Evolutionary conservation across 2,329 filamentous ascomycete genomes (phyloP), one percentile per base, ranked within the genome.

Genomic region (Ceratocystis eucalypticola): DNA sequence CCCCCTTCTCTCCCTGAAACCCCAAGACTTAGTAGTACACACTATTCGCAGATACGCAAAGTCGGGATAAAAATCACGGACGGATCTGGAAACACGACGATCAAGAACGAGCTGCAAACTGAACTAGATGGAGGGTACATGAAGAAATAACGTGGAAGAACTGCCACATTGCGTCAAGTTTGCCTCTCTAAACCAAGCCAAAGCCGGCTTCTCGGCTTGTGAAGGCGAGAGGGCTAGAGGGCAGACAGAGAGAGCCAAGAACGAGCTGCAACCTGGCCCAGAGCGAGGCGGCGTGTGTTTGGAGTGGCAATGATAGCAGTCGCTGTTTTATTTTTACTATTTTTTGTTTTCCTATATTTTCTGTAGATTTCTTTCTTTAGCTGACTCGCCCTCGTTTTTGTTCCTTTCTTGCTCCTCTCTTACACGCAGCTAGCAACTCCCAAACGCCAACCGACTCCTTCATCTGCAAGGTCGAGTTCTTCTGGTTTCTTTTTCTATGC

Each of bases 391-490:
- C 22, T 63, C 25, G 20, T 50, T n/a, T 20, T 63, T 30, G 46
- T 63, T 7, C 28, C 10, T 12, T 30, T n/a, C 10, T n/a, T n/a
- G 15, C 10, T 53, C n/a, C 17, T 25, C n/a, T n/a, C 48, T 25
- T n/a, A 55, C 20, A 5, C 61, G 45, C 28, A 44, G 44, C 37
- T 10, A 62, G 28, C 61, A 20, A 22, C 37, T 28, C 22, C 22
- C 44, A 63, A 63, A 63, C 61, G 61, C 61, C 44, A 63, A 50
- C 62, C 62, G 28, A 30, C 25, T 48, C 62, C 28, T 53, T 53
- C 62, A 48, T 53, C 61, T 48, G 46, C 44, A 46, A 45, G 28
- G 41, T 48, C 41, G n/a, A 41, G 41, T 10, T 30, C 12, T 12
- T 30, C 37, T 41, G 37, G 12, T 57, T 30, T n/a, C 22, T 33